These are phyloP conservation scores for Fraxinus cuspidata DNA, from an alignment of 257 asterid species.

Conservation along the genomic window DNA sequence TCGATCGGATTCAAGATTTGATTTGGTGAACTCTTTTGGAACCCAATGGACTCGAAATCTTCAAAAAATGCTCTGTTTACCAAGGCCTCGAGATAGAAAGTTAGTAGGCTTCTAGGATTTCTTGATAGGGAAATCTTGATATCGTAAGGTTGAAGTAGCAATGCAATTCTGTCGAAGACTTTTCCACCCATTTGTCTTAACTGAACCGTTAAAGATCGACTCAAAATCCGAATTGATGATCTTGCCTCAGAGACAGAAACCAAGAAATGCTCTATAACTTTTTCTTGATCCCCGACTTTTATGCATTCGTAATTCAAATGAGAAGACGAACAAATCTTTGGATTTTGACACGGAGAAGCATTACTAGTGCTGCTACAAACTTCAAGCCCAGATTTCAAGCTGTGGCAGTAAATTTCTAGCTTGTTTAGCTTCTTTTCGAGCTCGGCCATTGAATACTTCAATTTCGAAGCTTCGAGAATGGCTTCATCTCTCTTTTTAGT, in stretches of 20 bases:
- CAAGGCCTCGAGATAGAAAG: constrained; percentile 73
- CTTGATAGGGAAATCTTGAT: constrained; percentile 66
- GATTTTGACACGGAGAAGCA: constrained; percentile 23
- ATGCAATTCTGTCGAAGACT: constrained; percentile 62
- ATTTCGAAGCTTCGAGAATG: constrained; percentile 72
- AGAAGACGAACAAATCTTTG: constrained; percentile 31
- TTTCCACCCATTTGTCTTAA: constrained; percentile 62
- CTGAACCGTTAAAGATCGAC: constrained; percentile 62
- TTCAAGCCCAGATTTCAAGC: constrained; percentile 74
- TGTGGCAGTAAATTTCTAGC: constrained; percentile 82
- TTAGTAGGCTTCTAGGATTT: constrained; percentile 59
- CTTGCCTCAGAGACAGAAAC: constrained; percentile 72
- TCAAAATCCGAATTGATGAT: constrained; percentile 56
- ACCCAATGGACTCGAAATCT: constrained; percentile 72
- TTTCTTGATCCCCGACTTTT: constrained; percentile 52
- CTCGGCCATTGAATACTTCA: constrained; percentile 81
- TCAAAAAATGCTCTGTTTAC: constrained; percentile 65
- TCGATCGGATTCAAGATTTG: constrained; percentile 74
- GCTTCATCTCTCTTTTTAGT: constrained; percentile 80
- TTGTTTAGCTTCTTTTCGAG: constrained; percentile 90
- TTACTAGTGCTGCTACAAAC: constrained; percentile 29
- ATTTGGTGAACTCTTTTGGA: constrained; percentile 47
- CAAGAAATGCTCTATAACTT: constrained; percentile 71
- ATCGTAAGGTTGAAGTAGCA: constrained; percentile 74
- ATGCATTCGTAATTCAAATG: constrained; percentile 37